Percentiles rank a stretch among this genome's conserved stretches.
Conservation (phyloP, 2,329 filamentous ascomycete species). For the Mycosphaerelloides madeirae region DNA sequence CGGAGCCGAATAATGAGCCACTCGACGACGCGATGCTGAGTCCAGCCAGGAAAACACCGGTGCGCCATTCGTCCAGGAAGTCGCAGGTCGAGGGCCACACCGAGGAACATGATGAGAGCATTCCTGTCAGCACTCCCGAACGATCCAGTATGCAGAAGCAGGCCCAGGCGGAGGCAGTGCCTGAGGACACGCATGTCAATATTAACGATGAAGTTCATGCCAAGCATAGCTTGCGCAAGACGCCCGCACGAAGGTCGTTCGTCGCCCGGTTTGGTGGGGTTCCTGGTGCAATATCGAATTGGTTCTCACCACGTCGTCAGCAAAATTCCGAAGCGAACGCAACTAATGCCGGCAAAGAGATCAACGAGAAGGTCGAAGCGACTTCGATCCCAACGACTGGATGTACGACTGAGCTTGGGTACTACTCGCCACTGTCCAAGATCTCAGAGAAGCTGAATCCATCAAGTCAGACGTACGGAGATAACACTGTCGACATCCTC, state of each 20-base stretch:
- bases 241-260: constrained; percentile 23
- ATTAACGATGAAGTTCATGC: no score
- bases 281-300: constrained; percentile 32
- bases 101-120: neutral
- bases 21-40: constrained; percentile 9
- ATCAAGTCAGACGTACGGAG: constrained; percentile 30
- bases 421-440: constrained; percentile 43
- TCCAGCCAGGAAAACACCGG: constrained; percentile 6
- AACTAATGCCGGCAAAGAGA: neutral
- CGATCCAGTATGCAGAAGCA: no score
- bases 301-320: constrained; percentile 31
- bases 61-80: constrained; percentile 12
- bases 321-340: constrained; percentile 8
- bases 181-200: no score
- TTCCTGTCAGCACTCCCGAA: no score
- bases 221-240: constrained; percentile 6
- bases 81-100: constrained; percentile 4
- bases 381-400: constrained; percentile 23
- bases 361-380: neutral
- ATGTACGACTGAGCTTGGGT: constrained; percentile 38
- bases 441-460: constrained; percentile 38
- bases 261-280: constrained; percentile 28
- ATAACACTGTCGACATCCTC: constrained; percentile 39
- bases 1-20: neutral
- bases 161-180: no score